A percentile compares a stretch with the other conserved stretches of the same genome.
phyloP scores from a whole-genome alignment of 2,329 filamentous ascomycete genomes.

The Exophiala xenobiotica region DNA sequence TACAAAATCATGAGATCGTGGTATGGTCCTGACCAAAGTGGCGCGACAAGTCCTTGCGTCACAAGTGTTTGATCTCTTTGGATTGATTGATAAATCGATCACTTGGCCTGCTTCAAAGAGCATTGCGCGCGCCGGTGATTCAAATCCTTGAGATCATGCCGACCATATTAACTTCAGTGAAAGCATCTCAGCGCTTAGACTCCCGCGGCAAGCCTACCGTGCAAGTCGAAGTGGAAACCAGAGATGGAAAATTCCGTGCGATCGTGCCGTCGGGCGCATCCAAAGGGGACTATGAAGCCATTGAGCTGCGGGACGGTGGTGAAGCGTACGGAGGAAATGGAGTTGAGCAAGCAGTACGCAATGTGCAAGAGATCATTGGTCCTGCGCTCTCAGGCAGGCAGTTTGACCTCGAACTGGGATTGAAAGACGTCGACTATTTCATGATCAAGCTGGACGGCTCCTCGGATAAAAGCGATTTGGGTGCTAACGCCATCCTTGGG shows the following conservation, averaged over 20 bases:
- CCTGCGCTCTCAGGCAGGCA: conserved; percentile 55
- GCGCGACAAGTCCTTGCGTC: neutral
- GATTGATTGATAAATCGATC: neutral
- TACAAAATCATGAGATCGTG: neutral
- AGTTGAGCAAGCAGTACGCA: conserved; percentile 56
- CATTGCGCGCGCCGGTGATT: neutral
- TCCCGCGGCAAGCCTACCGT: conserved; percentile 40
- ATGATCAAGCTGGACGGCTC: conserved; percentile 64
- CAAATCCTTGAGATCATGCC: neutral
- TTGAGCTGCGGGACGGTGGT: conserved; percentile 49
- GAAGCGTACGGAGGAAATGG: conserved; percentile 55
- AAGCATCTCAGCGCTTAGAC: conserved; percentile 33
- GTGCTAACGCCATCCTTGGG: conserved; percentile 77
- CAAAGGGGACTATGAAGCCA: conserved; percentile 37
- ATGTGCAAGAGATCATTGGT: conserved; percentile 56
- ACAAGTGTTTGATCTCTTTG: neutral
- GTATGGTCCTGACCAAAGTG: too few relatives aligned
- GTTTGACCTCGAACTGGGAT: conserved; percentile 54
- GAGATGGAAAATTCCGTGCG: conserved; percentile 34
- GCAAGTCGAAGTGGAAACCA: conserved; percentile 35
- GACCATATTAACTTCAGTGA: neutral
- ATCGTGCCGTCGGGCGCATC: conserved; percentile 39
- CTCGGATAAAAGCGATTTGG: conserved; percentile 81
- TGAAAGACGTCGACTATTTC: conserved; percentile 54
- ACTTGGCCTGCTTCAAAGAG: neutral